Evolutionary conservation across 2,329 filamentous ascomycete genomes (phyloP).

Genomic region (Colletotrichum magnum): DNA sequence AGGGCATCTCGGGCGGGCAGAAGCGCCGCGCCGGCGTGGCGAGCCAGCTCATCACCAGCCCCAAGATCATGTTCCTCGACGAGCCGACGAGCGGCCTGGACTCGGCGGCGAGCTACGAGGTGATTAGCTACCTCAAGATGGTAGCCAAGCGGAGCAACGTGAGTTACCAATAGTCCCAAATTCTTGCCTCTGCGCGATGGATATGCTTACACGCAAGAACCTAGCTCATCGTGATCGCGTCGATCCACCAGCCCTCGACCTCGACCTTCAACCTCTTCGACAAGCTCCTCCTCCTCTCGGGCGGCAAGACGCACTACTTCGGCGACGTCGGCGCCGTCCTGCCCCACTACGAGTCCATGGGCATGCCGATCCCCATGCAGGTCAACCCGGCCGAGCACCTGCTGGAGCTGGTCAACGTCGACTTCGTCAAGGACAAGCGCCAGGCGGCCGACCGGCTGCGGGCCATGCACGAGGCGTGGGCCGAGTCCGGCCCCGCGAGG

Average conservation of each 20-base stretch:
- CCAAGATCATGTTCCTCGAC: slow-evolving; percentile 86
- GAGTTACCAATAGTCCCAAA: slow-evolving; percentile 42
- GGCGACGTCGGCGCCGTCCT: slow-evolving; percentile 72
- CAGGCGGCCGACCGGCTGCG: slow-evolving; percentile 64
- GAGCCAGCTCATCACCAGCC: slow-evolving; percentile 84
- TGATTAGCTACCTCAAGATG: slow-evolving; percentile 79
- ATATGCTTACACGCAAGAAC: not conserved
- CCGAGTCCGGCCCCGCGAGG: slow-evolving; percentile 54
- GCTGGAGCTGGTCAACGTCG: slow-evolving; percentile 83
- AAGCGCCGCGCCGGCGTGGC: slow-evolving; percentile 86
- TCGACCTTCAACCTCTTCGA: slow-evolving; percentile 86
- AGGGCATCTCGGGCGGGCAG: slow-evolving; percentile 88
- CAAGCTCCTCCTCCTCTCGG: slow-evolving; percentile 80
- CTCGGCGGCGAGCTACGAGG: slow-evolving; percentile 81
- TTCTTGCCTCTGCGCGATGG: not conserved
- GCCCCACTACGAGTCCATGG: slow-evolving; percentile 75
- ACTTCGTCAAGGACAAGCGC: slow-evolving; percentile 72
- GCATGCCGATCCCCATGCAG: slow-evolving; percentile 74
- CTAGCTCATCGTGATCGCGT: slow-evolving; percentile 82
- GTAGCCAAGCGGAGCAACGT: slow-evolving; percentile 78
- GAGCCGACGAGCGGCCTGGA: slow-evolving; percentile 89
- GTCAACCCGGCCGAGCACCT: slow-evolving; percentile 87
- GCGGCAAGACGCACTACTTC: slow-evolving; percentile 80
- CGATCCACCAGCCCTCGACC: slow-evolving; percentile 89
- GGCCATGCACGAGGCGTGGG: slow-evolving; percentile 70